Evolutionary conservation across 1,284 basidiomycete species (phyloP), one percentile per base, ranked within the genome.

Genomic region (Leccinum subrobustum): DNA sequence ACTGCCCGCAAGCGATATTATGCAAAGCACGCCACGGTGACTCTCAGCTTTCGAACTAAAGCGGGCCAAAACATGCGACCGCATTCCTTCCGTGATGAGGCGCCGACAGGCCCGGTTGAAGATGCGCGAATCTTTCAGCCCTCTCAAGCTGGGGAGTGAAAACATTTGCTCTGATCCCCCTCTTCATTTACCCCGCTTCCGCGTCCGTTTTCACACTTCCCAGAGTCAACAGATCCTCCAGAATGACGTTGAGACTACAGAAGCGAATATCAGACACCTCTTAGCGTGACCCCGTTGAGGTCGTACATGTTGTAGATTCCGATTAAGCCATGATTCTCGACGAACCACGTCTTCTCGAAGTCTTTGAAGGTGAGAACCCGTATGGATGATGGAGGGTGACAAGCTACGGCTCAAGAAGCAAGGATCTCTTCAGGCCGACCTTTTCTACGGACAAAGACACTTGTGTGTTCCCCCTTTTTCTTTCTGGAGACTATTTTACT

Each of bases 351-450:
- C 60, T 68, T 6, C 11, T 71, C 2, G 31, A 67, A 6, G 51
- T 65, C 20, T 56, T 58, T 47, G 0, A 29, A 29, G 29, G 29
- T 29, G 72, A 16, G 58, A 66, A 35, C 60, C 62, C 1, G 7
- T 52, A 8, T 72, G 72, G 69, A 59, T 71, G 64, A 63, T 66
- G 0, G 68, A 65, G 23, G 69, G 63, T 5, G 63, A 71, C 48
- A 72, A 70, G 35, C 53, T 68, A 14, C 54, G 61, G 4, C 61
- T 68, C 37, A 61, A 51, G 54, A 56, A 54, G 44, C 62, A 64
- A 62, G 25, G 12, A 58, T 33, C 9, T 58, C 39, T 54, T 18
- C 6, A n/a, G 1, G 5, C n/a, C 51, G 6, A 27, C 31, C 8
- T 20, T 8, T 44, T 50, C 58, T n/a, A 23, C 11, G 16, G 51